phyloP scores from a whole-genome alignment of 345 rosid species.

The Clausena lansium region DNA sequence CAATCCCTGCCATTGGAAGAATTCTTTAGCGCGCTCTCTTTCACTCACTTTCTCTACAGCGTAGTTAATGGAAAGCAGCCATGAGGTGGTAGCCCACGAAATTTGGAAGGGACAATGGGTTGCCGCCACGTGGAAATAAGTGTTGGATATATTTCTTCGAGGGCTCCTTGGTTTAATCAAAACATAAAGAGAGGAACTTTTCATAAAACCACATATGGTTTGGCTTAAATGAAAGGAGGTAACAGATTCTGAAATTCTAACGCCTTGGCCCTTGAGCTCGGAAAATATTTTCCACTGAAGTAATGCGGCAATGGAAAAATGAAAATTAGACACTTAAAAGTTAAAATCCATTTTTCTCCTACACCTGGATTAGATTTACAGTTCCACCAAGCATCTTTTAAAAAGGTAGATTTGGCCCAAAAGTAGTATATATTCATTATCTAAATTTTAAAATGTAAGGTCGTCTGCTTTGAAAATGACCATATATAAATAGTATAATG shows the following conservation, averaged over 20 bases:
- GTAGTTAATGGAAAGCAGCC: neutral
- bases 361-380: no score
- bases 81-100: slow-evolving; percentile 36
- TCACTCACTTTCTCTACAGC: neutral
- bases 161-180: neutral
- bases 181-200: neutral
- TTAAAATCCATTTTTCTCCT: no score
- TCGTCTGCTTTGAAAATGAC: no score
- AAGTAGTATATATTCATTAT: no score
- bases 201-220: neutral
- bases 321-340: neutral
- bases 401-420: no score
- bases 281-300: neutral
- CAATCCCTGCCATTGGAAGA: slow-evolving; percentile 58
- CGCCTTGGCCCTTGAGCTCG: neutral
- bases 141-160: slow-evolving; percentile 20
- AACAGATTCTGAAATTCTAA: no score
- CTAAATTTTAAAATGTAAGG: no score
- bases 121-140: slow-evolving; percentile 51
- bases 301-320: no score
- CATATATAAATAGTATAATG: no score
- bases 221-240: neutral
- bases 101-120: slow-evolving; percentile 55
- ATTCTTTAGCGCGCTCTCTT: neutral
- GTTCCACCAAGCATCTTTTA: no score